Conservation (phyloP, 2,329 filamentous ascomycete species). For the Penicillium nordicum region DNA sequence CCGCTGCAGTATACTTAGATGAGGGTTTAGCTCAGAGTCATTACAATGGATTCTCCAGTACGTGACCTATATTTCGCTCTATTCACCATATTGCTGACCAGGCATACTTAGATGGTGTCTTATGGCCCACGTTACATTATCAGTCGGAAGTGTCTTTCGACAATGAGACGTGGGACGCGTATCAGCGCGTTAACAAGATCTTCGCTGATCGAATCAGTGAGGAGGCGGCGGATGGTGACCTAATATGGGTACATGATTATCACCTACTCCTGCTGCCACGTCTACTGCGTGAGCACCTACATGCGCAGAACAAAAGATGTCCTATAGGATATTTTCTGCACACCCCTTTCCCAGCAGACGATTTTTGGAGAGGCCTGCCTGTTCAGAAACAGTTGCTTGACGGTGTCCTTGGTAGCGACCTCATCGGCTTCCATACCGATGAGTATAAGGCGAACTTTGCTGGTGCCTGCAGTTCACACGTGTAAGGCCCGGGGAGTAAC, state of each 20-base stretch:
- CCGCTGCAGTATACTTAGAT: too few species aligned
- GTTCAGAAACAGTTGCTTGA: background rate
- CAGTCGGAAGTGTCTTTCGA: background rate
- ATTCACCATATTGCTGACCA: too few species aligned
- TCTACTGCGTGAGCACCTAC: background rate
- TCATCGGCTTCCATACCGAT: background rate
- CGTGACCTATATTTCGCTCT: too few species aligned
- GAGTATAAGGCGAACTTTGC: background rate
- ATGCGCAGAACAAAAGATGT: background rate
- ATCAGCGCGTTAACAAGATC: background rate
- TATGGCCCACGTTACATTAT: background rate
- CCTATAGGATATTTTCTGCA: background rate
- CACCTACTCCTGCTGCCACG: background rate
- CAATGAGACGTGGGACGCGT: background rate
- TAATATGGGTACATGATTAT: background rate
- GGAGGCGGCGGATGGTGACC: background rate
- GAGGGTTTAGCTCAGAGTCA: too few species aligned
- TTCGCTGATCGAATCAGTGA: background rate
- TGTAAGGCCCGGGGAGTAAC: too few species aligned
- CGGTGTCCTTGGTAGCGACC: background rate
- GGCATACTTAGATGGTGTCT: too few species aligned
- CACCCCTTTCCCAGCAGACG: background rate
- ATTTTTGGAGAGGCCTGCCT: background rate
- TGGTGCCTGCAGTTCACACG: too few species aligned
- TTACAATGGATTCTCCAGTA: too few species aligned